Evolutionary conservation across 23 red algal species (phyloP).

Genomic region (Cyanidiococcus yangmingshanensis): DNA sequence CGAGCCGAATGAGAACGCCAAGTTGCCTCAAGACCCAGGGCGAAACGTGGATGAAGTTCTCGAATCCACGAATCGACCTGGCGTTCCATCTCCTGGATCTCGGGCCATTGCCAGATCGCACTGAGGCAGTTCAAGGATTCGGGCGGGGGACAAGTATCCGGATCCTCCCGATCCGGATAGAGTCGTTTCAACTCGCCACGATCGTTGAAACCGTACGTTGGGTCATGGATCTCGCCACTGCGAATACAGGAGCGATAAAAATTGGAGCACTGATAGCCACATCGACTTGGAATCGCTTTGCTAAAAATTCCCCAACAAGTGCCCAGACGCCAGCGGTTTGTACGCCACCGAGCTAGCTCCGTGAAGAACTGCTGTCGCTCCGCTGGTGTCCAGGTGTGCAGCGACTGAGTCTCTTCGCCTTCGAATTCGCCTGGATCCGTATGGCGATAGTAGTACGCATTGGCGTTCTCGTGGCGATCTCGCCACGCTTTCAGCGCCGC

Average conservation of each 20-base stretch:
- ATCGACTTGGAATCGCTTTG: slow-evolving; percentile 21
- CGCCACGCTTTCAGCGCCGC: slow-evolving; percentile 23
- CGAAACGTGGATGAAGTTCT: slow-evolving; percentile 18
- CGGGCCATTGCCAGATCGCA: slow-evolving; percentile 24
- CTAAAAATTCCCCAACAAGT: slow-evolving; percentile 32
- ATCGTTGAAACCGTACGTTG: slow-evolving; percentile 28
- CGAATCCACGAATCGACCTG: slow-evolving; percentile 29
- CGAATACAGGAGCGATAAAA: slow-evolving; percentile 36
- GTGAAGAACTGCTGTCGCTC: slow-evolving; percentile 21
- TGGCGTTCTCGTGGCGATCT: slow-evolving; percentile 27
- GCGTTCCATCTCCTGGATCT: slow-evolving; percentile 22
- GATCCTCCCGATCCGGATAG: slow-evolving; percentile 30
- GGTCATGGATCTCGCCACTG: slow-evolving; percentile 18
- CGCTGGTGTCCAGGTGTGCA: slow-evolving; percentile 21
- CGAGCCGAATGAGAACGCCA: too few species aligned
- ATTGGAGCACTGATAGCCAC: slow-evolving; percentile 33
- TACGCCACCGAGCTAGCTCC: slow-evolving; percentile 24
- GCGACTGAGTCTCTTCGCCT: slow-evolving; percentile 24
- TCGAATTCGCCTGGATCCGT: slow-evolving; percentile 24
- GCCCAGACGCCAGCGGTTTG: slow-evolving; percentile 24
- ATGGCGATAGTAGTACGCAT: slow-evolving; percentile 35
- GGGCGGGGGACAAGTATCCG: background rate
- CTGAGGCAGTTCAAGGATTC: slow-evolving; percentile 24
- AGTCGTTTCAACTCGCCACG: slow-evolving; percentile 26
- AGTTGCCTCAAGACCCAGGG: background rate